phyloP scores from a whole-genome alignment of 2,329 filamentous ascomycete genomes.

The Penicillium thymicola region DNA sequence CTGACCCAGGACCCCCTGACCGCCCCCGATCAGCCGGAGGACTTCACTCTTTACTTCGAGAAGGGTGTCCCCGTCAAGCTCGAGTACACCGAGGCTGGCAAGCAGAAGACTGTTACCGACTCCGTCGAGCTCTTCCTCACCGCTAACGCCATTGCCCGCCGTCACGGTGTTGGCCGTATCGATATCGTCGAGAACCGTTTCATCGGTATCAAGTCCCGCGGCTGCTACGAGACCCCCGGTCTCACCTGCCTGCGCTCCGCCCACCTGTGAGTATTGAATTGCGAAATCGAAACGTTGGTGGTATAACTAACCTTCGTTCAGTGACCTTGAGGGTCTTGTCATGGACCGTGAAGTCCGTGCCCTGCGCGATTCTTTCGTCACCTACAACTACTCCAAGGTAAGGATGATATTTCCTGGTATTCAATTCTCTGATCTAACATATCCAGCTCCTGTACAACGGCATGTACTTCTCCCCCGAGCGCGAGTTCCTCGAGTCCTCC shows the following conservation, averaged over 20 bases:
- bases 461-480: constrained; percentile 65
- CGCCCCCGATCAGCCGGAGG: constrained; percentile 67
- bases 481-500: constrained; percentile 61
- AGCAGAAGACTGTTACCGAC: constrained; percentile 60
- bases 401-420: background rate
- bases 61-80: constrained; percentile 72
- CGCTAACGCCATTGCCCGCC: constrained; percentile 67
- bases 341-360: constrained; percentile 66
- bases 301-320: constrained; percentile 11
- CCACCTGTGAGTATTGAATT: constrained; percentile 52
- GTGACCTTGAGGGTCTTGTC: constrained; percentile 53
- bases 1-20: constrained; percentile 63
- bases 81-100: constrained; percentile 51
- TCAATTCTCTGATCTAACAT: background rate
- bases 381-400: constrained; percentile 58
- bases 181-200: constrained; percentile 82
- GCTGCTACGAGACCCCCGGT: constrained; percentile 65
- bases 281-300: background rate
- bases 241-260: constrained; percentile 34
- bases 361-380: constrained; percentile 69
- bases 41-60: constrained; percentile 69
- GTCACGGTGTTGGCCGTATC: constrained; percentile 72
- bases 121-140: constrained; percentile 69
- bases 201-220: constrained; percentile 75
- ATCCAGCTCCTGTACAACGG: constrained; percentile 26